Conservation (phyloP, 768 basidiomycete species). For the Termitomyces sp. region DNA sequence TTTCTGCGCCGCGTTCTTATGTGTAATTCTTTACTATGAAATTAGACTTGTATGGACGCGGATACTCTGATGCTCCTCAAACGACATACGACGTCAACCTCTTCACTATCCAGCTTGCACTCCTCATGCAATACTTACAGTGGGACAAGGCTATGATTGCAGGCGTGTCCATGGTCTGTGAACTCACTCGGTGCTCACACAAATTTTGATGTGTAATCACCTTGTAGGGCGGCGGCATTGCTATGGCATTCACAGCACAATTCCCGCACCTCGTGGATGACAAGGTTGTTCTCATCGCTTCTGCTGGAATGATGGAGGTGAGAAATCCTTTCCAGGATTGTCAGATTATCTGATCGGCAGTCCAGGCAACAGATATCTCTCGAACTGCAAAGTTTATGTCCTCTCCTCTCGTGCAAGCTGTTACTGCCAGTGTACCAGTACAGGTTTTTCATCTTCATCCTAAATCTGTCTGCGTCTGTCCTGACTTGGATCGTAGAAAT, state of each 20-base stretch:
- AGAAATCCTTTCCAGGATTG: slow-evolving; percentile 2
- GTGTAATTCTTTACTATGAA: background rate
- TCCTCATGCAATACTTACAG: slow-evolving; percentile 72
- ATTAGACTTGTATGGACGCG: slow-evolving; percentile 77
- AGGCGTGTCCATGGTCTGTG: slow-evolving; percentile 71
- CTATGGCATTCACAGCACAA: slow-evolving; percentile 62
- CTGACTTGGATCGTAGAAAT: slow-evolving; percentile 29
- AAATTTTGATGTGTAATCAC: slow-evolving; percentile 1
- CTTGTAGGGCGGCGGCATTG: slow-evolving; percentile 67
- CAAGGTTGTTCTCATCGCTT: slow-evolving; percentile 62
- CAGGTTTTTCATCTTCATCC: slow-evolving; percentile 36
- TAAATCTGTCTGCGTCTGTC: background rate
- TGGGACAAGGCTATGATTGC: slow-evolving; percentile 65
- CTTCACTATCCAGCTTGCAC: slow-evolving; percentile 74
- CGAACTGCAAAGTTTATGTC: slow-evolving; percentile 77
- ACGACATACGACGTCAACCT: slow-evolving; percentile 60
- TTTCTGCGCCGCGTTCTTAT: background rate
- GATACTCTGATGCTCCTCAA: slow-evolving; percentile 78
- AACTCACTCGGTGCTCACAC: background rate
- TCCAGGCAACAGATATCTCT: slow-evolving; percentile 61
- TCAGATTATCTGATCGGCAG: background rate
- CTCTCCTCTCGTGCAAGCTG: slow-evolving; percentile 63
- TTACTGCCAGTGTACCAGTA: slow-evolving; percentile 58
- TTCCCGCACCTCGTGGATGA: slow-evolving; percentile 70
- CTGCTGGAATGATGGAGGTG: slow-evolving; percentile 67